Percentiles rank a stretch among this genome's conserved stretches.
Evolutionary conservation across 805 yeast genomes (phyloP).

Genomic region (Candida fluviatilis): DNA sequence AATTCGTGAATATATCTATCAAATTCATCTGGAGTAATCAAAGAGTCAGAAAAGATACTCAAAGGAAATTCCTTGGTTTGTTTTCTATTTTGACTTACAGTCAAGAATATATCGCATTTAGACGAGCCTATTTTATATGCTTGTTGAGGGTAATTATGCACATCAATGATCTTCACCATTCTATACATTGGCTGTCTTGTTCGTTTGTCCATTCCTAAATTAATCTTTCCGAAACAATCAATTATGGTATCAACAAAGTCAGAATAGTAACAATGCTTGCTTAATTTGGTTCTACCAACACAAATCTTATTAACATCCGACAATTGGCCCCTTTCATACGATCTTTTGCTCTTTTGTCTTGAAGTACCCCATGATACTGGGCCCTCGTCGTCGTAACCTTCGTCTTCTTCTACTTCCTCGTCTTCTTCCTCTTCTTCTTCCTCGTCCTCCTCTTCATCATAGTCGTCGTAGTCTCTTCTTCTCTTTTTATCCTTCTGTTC

Average conservation of each 20-base stretch:
- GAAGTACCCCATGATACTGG: slow-evolving; percentile 33
- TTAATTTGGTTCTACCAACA: slow-evolving; percentile 73
- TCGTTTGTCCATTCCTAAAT: slow-evolving; percentile 66
- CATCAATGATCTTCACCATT: slow-evolving; percentile 74
- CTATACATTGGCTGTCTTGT: slow-evolving; percentile 68
- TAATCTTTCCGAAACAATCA: slow-evolving; percentile 79
- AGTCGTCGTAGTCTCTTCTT: slow-evolving; percentile 32
- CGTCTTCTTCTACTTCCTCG: slow-evolving; percentile 36
- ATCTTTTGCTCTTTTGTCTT: slow-evolving; percentile 15
- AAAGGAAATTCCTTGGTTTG: slow-evolving; percentile 72
- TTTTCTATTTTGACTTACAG: slow-evolving; percentile 78
- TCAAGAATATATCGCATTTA: slow-evolving; percentile 52
- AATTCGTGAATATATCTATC: slow-evolving; percentile 62
- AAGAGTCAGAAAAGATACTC: slow-evolving; percentile 74
- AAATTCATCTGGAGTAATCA: slow-evolving; percentile 68
- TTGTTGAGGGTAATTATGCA: slow-evolving; percentile 41
- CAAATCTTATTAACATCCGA: slow-evolving; percentile 68
- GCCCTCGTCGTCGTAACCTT: slow-evolving; percentile 25
- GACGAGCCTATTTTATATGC: slow-evolving; percentile 38
- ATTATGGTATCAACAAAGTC: slow-evolving; percentile 66
- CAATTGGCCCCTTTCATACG: slow-evolving; percentile 44
- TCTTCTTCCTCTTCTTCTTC: slow-evolving; percentile 46
- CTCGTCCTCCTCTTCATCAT: slow-evolving; percentile 32
- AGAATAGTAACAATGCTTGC: slow-evolving; percentile 76
- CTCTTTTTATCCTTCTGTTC: slow-evolving; percentile 52